Conservation (phyloP, 805 yeast species). For the Metschnikowia sp. region DNA sequence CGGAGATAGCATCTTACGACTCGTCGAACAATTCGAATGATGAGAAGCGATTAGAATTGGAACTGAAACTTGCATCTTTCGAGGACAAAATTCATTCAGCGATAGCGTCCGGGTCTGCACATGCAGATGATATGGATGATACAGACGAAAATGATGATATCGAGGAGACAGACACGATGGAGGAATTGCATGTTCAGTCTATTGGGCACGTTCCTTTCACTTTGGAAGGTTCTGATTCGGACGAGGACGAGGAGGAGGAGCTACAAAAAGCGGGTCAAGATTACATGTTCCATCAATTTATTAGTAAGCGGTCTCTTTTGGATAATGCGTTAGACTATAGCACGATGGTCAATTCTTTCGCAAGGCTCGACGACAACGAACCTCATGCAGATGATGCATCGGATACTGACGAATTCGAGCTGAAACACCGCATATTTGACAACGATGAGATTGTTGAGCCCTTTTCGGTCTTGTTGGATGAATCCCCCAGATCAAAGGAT, state of each 20-base stretch:
- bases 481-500: conserved; percentile 1
- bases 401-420: background rate
- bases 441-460: conserved; percentile 5
- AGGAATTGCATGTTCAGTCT: background rate
- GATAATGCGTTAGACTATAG: conserved; percentile 17
- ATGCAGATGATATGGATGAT: background rate
- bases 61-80: conserved; percentile 2
- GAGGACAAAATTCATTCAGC: conserved; percentile 3
- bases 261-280: background rate
- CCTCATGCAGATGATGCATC: background rate
- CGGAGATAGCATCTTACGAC: background rate
- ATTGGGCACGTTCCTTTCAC: background rate
- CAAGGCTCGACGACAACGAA: conserved; percentile 8
- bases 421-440: conserved; percentile 7
- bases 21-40: background rate
- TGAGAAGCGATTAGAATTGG: background rate
- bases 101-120: background rate
- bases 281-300: no score
- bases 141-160: background rate
- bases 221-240: background rate
- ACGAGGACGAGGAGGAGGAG: background rate
- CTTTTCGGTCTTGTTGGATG: background rate
- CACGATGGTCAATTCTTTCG: conserved; percentile 13
- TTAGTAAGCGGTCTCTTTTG: background rate
- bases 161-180: background rate